Base-by-base conservation (phyloP, 169 alveolate species). In the Prorocentrum cordatum region DNA sequence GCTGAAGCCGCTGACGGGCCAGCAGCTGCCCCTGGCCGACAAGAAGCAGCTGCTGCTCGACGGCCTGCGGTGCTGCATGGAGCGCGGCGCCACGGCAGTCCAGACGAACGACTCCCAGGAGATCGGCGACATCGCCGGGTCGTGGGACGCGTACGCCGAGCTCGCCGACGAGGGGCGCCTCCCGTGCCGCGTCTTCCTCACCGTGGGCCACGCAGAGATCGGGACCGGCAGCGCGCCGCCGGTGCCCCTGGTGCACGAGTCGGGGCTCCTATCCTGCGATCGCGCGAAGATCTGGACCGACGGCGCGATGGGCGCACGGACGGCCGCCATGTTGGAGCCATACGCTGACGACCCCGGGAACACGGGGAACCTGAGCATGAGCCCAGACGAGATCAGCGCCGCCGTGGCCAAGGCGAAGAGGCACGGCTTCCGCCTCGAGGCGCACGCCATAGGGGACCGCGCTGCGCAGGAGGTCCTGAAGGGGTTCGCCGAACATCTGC, bases 211-310 rank as follows among this genome's bases (percentile, higher is more conserved):
- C 75, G 75, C 54, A 38, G 88, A 62, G 2, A 73, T 77, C n/a
- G 88, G 14, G 50, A 39, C 50, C 50, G 7, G 50, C 50, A 39
- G 50, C 50, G 22, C 7, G 14, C 22, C 22, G 22, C 50, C 14
- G 50, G 14, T 9, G 5, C 36, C 35, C 35, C 82, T 38, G 71
- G 12, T 16, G 32, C 88, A 77, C 27, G 45, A 72, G 16, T 77
- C 88, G 24, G 88, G 88, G 2, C 73, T 77, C 24, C 64, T 77
- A 12, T 36, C 64, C 42, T 77, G 88, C 33, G 88, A 77, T 33
- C 88, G 88, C 9, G 88, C 88, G 35, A 58, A 77, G 54, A 58
- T 77, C 24, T 77, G 88, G 88, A 77, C 88, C 47, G 88, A 77
- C 27, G 88, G 88, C 0, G 88, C 75, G 6, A 42, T 77, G 27